Base-by-base conservation (phyloP, 352 stramenopile species). In the Pythium monospermum region DNA sequence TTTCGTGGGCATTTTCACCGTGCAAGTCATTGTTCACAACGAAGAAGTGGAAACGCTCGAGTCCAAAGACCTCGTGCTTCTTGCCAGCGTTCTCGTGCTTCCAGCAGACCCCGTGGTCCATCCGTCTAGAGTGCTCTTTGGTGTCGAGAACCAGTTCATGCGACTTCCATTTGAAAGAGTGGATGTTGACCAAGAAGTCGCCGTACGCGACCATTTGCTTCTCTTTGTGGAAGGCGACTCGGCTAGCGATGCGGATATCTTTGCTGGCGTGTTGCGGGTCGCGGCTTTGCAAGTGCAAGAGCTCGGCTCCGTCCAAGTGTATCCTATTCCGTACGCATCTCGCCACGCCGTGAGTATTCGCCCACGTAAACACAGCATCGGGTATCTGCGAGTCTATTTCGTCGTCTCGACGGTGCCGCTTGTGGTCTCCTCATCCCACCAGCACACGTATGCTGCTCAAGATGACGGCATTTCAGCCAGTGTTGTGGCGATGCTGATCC, bases 361-460 rank as follows among this genome's bases (percentile, higher is more conserved):
- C 0, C 58, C 64, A 4, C 55, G 50, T 31, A 27, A 69, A n/a
- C 62, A 61, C 23, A 74, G 57, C 55, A 65, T 67, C 1, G 69
- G 69, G 2, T 74, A 62, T 27, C 42, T 80, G 39, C 68, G 64
- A 11, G n/a, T 76, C 13, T 73, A 72, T 44, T 61, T 70, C 21
- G 64, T 80, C 13, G 32, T 74, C 6, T 73, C 69, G 6, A 74
- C 69, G 1, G 64, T 76, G 27, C 33, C 67, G 23, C 61, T 77
- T 19, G 61, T 61, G 26, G 51, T 64, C 38, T 50, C 35, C 11
- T 23, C 61, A 10, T 65, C 53, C 8, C 53, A 45, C 26, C 50
- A 55, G 40, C 71, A 40, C 10, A 59, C 61, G 6, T 71, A 66
- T 33, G 42, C 64, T 58, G 43, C 42, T 12, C 10, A 23, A 15